These are phyloP conservation scores for Penicillium antarcticum DNA, from an alignment of 495 filamentous ascomycete genomes.

Conservation along the genomic window DNA sequence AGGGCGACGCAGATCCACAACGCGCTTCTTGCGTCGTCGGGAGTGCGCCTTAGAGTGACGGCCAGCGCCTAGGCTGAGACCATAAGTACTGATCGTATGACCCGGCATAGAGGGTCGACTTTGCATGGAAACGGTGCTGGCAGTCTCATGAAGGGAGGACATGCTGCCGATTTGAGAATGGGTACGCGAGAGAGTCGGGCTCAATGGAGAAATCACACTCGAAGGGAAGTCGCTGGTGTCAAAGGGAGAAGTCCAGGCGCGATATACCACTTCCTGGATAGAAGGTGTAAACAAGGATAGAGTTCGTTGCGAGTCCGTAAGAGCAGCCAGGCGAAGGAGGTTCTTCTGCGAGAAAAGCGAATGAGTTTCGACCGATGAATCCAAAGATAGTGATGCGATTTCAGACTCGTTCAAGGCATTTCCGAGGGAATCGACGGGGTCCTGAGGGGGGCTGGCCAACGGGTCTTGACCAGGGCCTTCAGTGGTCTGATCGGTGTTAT, in stretches of 20 bases:
- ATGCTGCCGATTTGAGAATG: constrained; percentile 60
- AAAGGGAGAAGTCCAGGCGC: constrained; percentile 83
- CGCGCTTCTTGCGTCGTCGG: constrained; percentile 85
- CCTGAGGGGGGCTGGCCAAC: constrained; percentile 71
- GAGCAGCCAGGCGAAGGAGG: constrained; percentile 67
- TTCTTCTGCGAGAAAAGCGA: constrained; percentile 91
- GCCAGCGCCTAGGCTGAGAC: constrained; percentile 61
- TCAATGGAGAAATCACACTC: constrained; percentile 52
- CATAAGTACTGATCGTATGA: constrained; percentile 44
- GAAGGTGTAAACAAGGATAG: constrained; percentile 82
- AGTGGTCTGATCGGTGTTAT: constrained; percentile 17
- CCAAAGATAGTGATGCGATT: constrained; percentile 70
- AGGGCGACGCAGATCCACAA: constrained; percentile 79
- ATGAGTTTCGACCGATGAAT: constrained; percentile 71
- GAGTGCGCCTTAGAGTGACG: constrained; percentile 63
- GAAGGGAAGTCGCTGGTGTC: constrained; percentile 63
- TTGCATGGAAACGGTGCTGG: constrained; percentile 40
- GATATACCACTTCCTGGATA: constrained; percentile 79
- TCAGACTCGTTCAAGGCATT: constrained; percentile 69
- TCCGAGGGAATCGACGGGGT: constrained; percentile 73
- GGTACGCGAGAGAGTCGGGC: constrained; percentile 51
- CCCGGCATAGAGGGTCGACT: constrained; percentile 32
- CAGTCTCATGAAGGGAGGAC: constrained; percentile 51
- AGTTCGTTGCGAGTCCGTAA: constrained; percentile 80
- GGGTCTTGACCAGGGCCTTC: constrained; percentile 65